Percentiles rank a stretch among this genome's conserved stretches.
Evolutionary conservation across 805 yeast genomes (phyloP).

Genomic region (Wickerhamomyces ciferrii): DNA sequence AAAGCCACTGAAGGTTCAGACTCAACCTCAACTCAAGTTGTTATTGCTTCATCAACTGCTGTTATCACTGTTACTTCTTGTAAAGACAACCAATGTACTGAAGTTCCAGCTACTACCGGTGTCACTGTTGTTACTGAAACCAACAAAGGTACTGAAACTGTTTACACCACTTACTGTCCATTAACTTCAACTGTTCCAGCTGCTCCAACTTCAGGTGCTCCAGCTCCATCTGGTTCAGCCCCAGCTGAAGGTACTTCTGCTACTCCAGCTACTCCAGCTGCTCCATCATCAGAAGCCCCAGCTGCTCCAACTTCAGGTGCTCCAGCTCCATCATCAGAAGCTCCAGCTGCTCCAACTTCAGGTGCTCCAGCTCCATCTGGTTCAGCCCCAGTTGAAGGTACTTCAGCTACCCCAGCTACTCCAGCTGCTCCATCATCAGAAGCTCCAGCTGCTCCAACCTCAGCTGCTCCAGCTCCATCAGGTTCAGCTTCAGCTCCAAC

Average conservation of each 20-base stretch:
- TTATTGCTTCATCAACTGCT: not conserved
- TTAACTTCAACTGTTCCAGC: conserved; percentile 8
- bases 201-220: not conserved
- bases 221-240: too few relatives aligned
- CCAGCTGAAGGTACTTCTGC: conserved; percentile 15
- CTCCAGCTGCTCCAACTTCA: not conserved
- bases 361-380: not conserved
- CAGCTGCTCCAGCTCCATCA: not conserved
- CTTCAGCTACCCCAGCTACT: not conserved
- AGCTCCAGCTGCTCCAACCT: not conserved
- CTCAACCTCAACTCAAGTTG: not conserved
- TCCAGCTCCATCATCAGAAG: too few relatives aligned
- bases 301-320: not conserved
- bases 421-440: not conserved
- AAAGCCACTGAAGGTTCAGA: too few relatives aligned
- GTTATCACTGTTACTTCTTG: not conserved
- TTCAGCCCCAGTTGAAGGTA: not conserved
- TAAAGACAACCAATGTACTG: not conserved
- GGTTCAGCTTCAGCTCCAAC: too few relatives aligned
- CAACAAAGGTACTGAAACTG: conserved; percentile 13
- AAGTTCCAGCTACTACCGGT: conserved; percentile 1
- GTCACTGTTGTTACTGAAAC: conserved; percentile 11
- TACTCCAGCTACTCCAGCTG: conserved; percentile 6
- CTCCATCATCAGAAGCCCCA: not conserved
- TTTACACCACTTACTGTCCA: conserved; percentile 24